Conservation (phyloP, 108 stramenopile genomes). For the Cyclostephanos tholiformis region DNA sequence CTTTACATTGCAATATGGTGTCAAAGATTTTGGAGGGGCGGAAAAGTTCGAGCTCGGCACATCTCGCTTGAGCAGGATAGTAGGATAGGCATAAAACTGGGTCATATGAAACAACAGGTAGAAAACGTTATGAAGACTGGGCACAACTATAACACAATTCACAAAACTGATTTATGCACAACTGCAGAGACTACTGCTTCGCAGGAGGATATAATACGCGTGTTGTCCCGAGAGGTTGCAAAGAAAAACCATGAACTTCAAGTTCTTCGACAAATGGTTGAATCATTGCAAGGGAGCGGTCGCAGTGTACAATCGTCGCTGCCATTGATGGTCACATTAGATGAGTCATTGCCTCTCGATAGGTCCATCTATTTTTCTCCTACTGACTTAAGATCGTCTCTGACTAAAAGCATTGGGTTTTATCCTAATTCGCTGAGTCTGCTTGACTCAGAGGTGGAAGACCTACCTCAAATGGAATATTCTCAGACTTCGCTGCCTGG, state of each 20-base stretch:
- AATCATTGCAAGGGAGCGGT: constrained; percentile 42
- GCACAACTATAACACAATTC: background rate
- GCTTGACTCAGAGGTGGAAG: constrained; percentile 43
- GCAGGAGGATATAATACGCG: constrained; percentile 36
- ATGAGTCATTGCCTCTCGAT: constrained; percentile 9
- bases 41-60: background rate
- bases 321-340: constrained; percentile 31
- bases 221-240: constrained; percentile 26
- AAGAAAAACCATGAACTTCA: constrained; percentile 49
- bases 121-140: constrained; percentile 11
- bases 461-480: constrained; percentile 30
- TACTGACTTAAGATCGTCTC: background rate
- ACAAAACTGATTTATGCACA: constrained; percentile 16
- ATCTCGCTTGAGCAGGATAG: constrained; percentile 61
- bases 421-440: constrained; percentile 30
- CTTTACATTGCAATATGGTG: constrained; percentile 55
- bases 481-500: constrained; percentile 31
- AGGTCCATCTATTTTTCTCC: constrained; percentile 15
- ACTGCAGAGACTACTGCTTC: constrained; percentile 4
- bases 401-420: constrained; percentile 9
- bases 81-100: constrained; percentile 56
- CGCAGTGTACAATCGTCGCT: constrained; percentile 27
- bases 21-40: constrained; percentile 46
- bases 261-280: constrained; percentile 42
- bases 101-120: constrained; percentile 52